phyloP scores from a whole-genome alignment of 2,329 filamentous ascomycete genomes.

The Albophoma yamanashiensis region DNA sequence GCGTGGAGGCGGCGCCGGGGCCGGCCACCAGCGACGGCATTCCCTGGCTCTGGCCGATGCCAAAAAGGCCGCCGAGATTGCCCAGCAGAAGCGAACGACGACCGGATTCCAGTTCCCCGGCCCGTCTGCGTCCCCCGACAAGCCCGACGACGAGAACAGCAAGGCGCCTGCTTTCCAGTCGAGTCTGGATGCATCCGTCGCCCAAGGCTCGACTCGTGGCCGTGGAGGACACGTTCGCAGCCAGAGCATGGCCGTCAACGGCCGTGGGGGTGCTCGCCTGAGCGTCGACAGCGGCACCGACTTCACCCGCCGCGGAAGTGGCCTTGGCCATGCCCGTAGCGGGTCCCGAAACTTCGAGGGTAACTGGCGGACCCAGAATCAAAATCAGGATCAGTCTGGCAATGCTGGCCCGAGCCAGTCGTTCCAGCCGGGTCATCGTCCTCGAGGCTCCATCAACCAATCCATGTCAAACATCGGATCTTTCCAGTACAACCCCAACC shows the following conservation, averaged over 20 bases:
- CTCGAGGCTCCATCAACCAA: slow-evolving; percentile 74
- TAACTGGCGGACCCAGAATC: slow-evolving; percentile 83
- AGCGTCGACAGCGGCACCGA: slow-evolving; percentile 49
- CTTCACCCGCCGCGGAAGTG: slow-evolving; percentile 60
- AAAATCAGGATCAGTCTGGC: slow-evolving; percentile 47
- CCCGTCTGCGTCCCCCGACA: slow-evolving; percentile 55
- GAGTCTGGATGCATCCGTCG: slow-evolving; percentile 21
- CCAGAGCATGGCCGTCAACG: slow-evolving; percentile 80
- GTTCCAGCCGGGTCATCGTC: slow-evolving; percentile 89
- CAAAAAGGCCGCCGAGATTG: slow-evolving; percentile 93
- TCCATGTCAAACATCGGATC: slow-evolving; percentile 74
- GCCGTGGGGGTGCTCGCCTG: slow-evolving; percentile 58
- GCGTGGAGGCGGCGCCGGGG: slow-evolving; percentile 54
- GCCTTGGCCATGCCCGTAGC: slow-evolving; percentile 58
- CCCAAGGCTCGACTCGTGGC: slow-evolving; percentile 35
- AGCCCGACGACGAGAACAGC: slow-evolving; percentile 40
- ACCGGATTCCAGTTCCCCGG: slow-evolving; percentile 91
- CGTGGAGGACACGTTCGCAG: slow-evolving; percentile 61
- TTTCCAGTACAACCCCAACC: slow-evolving; percentile 74
- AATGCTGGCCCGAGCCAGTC: slow-evolving; percentile 47
- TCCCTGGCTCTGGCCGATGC: slow-evolving; percentile 91
- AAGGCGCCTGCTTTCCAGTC: slow-evolving; percentile 14
- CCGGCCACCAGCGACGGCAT: slow-evolving; percentile 86
- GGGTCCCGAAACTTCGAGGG: slow-evolving; percentile 92
- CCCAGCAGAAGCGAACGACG: slow-evolving; percentile 91